Base-by-base conservation (phyloP, 1,139 yeast species). In the Lodderomyces oxycetoniae region DNA sequence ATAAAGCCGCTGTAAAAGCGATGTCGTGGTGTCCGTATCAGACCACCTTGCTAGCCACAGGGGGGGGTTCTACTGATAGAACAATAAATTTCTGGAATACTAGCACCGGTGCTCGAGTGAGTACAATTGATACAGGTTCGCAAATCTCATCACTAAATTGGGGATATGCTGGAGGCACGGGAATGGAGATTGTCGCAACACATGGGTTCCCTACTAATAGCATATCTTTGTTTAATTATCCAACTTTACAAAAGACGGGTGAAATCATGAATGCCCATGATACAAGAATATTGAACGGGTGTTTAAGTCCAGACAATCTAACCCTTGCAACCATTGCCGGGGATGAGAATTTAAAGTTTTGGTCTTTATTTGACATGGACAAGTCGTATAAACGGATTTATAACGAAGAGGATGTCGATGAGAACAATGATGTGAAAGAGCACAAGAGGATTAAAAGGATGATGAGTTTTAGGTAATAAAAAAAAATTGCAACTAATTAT, bases 1-100 rank as follows among this genome's bases (percentile, higher is more conserved):
- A 91, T 58, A 80, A 75, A 28, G 96, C 97, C 0, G 98, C 98
- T 0, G 96, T 91, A 11, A 93, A 93, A 59, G 97, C 98, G 1
- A 61, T 93, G 36, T 79, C 93, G 11, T 93, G 96, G 96, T 86
- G 95, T 53, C 98, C 97, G 0, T 82, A 82, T 58, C 93, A 87
- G 47, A 63, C 68, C 22, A 83, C 85, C 43, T 60, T 91, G 35
- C 67, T 93, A 35, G 96, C 97, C 7, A 84, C 96, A 3, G 99
- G 98, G 7, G 98, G 98, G 34, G 98, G 98, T 14, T 81, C 95
- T 9, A 77, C 86, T 21, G 97, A 93, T 60, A 83, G 80, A 53
- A 76, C 82, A 35, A 86, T 93, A 40, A 89, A 91, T 59, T 88
- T 93, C 60, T 93, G 98, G 97, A 91, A 91, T 58, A 78, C 96